Evolutionary conservation across 495 filamentous ascomycete genomes (phyloP).

Genomic region (Talaromyces liani): DNA sequence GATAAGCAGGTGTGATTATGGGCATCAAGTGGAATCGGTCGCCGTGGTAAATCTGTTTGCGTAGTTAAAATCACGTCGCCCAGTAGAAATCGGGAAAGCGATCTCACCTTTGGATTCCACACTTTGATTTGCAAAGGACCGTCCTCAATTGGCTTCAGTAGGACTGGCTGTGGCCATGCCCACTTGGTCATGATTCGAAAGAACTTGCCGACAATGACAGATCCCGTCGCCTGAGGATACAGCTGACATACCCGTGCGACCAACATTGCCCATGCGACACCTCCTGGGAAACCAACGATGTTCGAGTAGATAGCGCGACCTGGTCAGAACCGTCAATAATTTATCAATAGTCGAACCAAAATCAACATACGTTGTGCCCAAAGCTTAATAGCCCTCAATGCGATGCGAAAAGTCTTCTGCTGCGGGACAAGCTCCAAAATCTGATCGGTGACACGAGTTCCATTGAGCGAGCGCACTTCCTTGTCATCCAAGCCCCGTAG

Average conservation of each 20-base stretch:
- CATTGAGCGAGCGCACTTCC: slow-evolving; percentile 84
- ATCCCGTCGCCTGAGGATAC: slow-evolving; percentile 86
- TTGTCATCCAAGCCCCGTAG: slow-evolving; percentile 79
- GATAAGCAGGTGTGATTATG: slow-evolving; percentile 93
- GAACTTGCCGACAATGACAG: slow-evolving; percentile 84
- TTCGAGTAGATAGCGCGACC: slow-evolving; percentile 87
- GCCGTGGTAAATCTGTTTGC: slow-evolving; percentile 60
- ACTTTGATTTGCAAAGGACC: slow-evolving; percentile 71
- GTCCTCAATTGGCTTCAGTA: slow-evolving; percentile 84
- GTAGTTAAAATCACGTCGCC: slow-evolving; percentile 1
- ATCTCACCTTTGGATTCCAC: slow-evolving; percentile 84
- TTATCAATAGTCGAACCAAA: background rate
- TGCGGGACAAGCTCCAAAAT: slow-evolving; percentile 86
- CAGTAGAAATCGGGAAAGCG: background rate
- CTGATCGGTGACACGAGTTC: slow-evolving; percentile 86
- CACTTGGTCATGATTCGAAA: slow-evolving; percentile 85
- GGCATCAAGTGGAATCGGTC: slow-evolving; percentile 90
- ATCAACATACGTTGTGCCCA: slow-evolving; percentile 74
- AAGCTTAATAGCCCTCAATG: slow-evolving; percentile 84
- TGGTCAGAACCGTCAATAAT: slow-evolving; percentile 14
- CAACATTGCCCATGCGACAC: slow-evolving; percentile 96
- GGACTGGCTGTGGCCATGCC: slow-evolving; percentile 87
- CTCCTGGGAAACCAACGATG: slow-evolving; percentile 91
- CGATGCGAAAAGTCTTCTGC: slow-evolving; percentile 76
- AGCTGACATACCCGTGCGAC: slow-evolving; percentile 93